Percentiles rank a stretch among this genome's conserved stretches.
Evolutionary conservation across 768 basidiomycete genomes (phyloP).

Genomic region (Serendipita sp.): DNA sequence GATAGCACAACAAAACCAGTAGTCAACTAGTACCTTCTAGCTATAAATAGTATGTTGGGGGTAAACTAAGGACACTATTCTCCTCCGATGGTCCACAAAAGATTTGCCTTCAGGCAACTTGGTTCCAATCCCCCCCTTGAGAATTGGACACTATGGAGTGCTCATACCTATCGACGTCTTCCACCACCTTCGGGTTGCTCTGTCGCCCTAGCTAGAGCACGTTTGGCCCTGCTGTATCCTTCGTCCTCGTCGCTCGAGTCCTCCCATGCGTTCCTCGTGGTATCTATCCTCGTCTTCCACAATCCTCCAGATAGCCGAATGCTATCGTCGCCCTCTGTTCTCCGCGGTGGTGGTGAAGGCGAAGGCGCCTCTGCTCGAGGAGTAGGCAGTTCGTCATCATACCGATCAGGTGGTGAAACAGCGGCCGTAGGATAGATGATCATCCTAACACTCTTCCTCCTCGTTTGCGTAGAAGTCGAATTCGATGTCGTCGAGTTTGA

Average conservation of each 20-base stretch:
- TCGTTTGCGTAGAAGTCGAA: conserved; percentile 11
- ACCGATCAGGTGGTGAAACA: conserved; percentile 47
- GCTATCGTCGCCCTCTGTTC: neutral
- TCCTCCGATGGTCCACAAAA: too few species aligned
- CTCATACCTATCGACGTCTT: neutral
- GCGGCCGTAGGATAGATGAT: conserved; percentile 65
- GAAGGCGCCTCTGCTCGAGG: neutral
- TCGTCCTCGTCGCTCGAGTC: conserved; percentile 64
- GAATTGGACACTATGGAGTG: too few species aligned
- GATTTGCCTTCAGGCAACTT: too few species aligned
- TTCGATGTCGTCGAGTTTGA: neutral
- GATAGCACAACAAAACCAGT: too few species aligned
- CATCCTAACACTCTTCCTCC: conserved; percentile 61
- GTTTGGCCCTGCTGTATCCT: conserved; percentile 43
- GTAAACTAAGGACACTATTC: too few species aligned
- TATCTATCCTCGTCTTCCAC: conserved; percentile 12
- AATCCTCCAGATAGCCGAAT: neutral
- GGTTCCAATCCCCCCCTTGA: too few species aligned
- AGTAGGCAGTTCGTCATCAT: conserved; percentile 29
- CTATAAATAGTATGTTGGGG: too few species aligned
- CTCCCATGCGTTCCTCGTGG: conserved; percentile 37
- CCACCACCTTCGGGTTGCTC: neutral
- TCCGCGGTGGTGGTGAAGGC: neutral
- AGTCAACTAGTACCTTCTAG: too few species aligned
- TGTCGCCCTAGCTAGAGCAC: conserved; percentile 31